Evolutionary conservation across 208 protist genomes (phyloP).

Genomic region (Crithidia mellificae): DNA sequence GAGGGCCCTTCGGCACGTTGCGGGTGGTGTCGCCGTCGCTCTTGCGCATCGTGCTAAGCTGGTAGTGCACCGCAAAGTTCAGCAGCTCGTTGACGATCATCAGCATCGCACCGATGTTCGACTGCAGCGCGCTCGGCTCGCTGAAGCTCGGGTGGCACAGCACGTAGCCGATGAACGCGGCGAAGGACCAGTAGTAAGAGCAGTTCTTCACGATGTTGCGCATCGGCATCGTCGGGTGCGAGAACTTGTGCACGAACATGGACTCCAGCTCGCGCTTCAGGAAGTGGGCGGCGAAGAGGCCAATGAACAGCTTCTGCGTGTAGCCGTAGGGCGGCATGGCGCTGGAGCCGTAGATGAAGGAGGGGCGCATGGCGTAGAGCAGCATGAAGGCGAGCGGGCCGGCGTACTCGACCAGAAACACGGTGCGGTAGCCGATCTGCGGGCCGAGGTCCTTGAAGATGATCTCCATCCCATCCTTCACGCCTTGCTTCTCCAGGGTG

Average conservation of each 20-base stretch:
- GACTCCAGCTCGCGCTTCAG: slow-evolving; percentile 94
- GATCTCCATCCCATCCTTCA: slow-evolving; percentile 67
- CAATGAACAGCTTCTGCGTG: slow-evolving; percentile 80
- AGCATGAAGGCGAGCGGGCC: slow-evolving; percentile 93
- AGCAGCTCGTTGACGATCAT: slow-evolving; percentile 85
- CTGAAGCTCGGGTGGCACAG: slow-evolving; percentile 90
- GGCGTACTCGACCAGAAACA: slow-evolving; percentile 95
- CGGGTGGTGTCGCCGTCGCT: slow-evolving; percentile 67
- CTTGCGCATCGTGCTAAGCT: slow-evolving; percentile 88
- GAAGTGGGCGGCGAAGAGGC: slow-evolving; percentile 92
- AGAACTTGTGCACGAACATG: slow-evolving; percentile 95
- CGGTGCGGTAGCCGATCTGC: slow-evolving; percentile 92
- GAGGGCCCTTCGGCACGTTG: slow-evolving; percentile 76
- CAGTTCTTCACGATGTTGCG: slow-evolving; percentile 96
- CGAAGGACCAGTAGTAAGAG: slow-evolving; percentile 95
- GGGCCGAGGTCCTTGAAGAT: slow-evolving; percentile 93
- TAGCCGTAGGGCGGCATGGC: slow-evolving; percentile 45
- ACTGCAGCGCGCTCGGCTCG: slow-evolving; percentile 45
- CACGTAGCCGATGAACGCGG: slow-evolving; percentile 88
- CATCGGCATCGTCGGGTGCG: slow-evolving; percentile 93
- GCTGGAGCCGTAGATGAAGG: slow-evolving; percentile 66
- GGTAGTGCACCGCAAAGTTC: slow-evolving; percentile 92
- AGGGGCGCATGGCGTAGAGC: slow-evolving; percentile 74
- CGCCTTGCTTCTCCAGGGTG: slow-evolving; percentile 61
- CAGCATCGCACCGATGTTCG: slow-evolving; percentile 47